Conservation (phyloP, 139 green algal species). For the Chara braunii region DNA sequence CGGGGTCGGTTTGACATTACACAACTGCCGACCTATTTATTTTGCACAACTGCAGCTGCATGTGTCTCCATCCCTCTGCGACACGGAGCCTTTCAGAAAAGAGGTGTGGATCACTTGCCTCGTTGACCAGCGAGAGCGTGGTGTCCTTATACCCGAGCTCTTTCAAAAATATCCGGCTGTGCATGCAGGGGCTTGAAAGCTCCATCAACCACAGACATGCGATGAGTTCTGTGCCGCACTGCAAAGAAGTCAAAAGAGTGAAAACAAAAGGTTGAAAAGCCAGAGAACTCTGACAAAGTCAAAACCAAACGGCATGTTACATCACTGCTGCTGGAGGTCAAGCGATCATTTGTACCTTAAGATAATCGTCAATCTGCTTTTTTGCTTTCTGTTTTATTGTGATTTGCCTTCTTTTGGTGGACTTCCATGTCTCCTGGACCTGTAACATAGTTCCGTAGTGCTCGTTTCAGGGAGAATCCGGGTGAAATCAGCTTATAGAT, state of each 20-base stretch:
- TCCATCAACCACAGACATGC: conserved; percentile 42
- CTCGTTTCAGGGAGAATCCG: too few species aligned
- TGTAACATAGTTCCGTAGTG: too few species aligned
- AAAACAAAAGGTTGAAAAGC: background rate
- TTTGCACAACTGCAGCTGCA: too few species aligned
- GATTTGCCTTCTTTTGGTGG: background rate
- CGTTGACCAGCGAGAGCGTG: conserved; percentile 7
- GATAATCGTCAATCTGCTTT: conserved; percentile 1
- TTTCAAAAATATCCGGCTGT: conserved; percentile 23
- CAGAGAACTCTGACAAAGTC: background rate
- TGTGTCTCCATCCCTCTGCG: too few species aligned
- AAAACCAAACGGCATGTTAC: background rate
- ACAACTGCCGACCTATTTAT: too few species aligned
- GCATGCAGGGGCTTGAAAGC: conserved; percentile 42
- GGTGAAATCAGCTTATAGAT: too few species aligned
- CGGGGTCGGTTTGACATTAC: too few species aligned
- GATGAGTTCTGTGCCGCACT: conserved; percentile 36
- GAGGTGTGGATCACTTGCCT: conserved; percentile 12
- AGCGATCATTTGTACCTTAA: too few species aligned
- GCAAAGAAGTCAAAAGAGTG: background rate
- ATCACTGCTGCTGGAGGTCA: background rate
- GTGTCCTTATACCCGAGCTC: conserved; percentile 29
- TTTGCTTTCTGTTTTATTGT: background rate
- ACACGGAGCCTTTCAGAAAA: too few species aligned
- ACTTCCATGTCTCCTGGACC: background rate